Evolutionary conservation across 2,329 filamentous ascomycete genomes (phyloP), one percentile per base, ranked within the genome.

Genomic region (Xylariaceae sp.): DNA sequence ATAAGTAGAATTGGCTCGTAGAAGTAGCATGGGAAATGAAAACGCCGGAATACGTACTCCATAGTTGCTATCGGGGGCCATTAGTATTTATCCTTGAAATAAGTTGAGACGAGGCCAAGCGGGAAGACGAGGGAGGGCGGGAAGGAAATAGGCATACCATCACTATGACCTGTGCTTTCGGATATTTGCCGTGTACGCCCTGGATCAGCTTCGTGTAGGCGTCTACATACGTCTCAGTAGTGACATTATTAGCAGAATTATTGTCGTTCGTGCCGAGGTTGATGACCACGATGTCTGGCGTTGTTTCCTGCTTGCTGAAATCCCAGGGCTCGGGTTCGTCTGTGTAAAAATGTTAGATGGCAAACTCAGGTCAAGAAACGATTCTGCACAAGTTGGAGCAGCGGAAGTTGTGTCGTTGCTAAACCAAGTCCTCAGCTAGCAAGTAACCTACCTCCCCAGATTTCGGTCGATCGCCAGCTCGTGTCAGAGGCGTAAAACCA

Each of bases 401-500:
- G 14, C 32, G 32, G 14, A 14, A 20, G 49, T 44, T 18, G 40
- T 48, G 41, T 43, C 18, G 12, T 18, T 18, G 7, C 14, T 4
- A n/a, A 32, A 26, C 20, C 2, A 42, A 37, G 16, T 20, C 46
- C 12, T 18, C 20, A 16, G 7, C 5, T 29, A 16, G 7, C 5
- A 19, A 29, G n/a, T 16, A 46, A 75, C 72, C 44, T 64, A 76
- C 74, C 71, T 51, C 74, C 73, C 64, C 77, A 80, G n/a, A 78
- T 72, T 4, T 73, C 60, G 2, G 65, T 56, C 0, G 78, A 80
- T 12, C 80, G 75, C 61, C 70, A 73, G 56, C 78, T 78, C 0
- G 80, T 83, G 62, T 86, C 83, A 0, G 78, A 79, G 0, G 81
- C 80, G 48, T 80, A 81, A 62, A 81, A 81, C 81, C 81, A 86